Percentiles rank a stretch among this genome's conserved stretches.
phyloP scores from a whole-genome alignment of 169 alveolate species.

The Plasmodium gonderi region DNA sequence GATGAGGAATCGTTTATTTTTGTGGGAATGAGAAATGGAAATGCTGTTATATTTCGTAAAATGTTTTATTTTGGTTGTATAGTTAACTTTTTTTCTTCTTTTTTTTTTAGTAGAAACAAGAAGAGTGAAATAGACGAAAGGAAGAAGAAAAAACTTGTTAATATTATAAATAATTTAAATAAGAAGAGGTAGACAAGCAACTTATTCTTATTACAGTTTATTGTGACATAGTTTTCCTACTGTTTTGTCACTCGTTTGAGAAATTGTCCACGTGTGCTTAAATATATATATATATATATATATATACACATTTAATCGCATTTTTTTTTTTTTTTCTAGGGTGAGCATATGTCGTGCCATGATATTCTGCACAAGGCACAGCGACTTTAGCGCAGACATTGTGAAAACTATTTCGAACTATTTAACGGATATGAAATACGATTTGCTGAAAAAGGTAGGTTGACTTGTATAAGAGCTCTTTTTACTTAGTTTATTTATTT shows the following conservation, averaged over 20 bases:
- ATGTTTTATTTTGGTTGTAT: not conserved
- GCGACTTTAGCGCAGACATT: constrained; percentile 57
- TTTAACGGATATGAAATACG: constrained; percentile 59
- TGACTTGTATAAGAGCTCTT: not conserved
- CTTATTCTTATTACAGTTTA: not conserved
- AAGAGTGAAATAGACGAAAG: constrained; percentile 39
- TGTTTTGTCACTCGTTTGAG: not conserved
- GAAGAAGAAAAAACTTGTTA: constrained; percentile 44
- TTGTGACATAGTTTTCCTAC: not conserved
- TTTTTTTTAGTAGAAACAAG: constrained; percentile 26
- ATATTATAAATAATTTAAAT: constrained; percentile 37
- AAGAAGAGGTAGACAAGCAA: constrained; percentile 44
- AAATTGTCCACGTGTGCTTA: not conserved
- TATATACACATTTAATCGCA: not conserved
- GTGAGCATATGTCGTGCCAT: constrained; percentile 75
- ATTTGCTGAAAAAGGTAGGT: constrained; percentile 65
- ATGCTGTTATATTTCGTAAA: not conserved
- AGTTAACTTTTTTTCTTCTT: not conserved
- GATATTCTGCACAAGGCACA: constrained; percentile 73
- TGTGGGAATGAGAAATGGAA: not conserved
- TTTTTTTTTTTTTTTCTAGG: not conserved
- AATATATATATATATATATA: not conserved
- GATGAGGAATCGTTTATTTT: not conserved
- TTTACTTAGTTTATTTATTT: not conserved
- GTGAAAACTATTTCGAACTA: constrained; percentile 40